Evolutionary conservation across 805 yeast species (phyloP).

Genomic region (Diddensiella transvaalensis): DNA sequence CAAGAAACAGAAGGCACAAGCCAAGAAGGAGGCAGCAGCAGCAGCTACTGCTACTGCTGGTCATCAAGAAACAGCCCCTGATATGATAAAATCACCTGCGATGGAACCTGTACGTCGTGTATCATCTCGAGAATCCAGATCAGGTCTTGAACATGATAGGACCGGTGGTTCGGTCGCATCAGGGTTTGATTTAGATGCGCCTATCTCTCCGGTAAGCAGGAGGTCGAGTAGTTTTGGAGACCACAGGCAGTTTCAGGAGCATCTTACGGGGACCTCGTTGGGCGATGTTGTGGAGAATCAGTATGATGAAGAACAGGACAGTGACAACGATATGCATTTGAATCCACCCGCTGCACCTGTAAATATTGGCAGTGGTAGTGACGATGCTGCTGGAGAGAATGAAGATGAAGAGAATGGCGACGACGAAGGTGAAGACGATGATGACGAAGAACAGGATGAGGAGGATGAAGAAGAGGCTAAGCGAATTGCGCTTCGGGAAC

Average conservation of each 20-base stretch:
- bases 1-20: constrained; percentile 34
- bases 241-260: not conserved
- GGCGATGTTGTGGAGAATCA: not conserved
- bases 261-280: not conserved
- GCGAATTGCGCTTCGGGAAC: constrained; percentile 73
- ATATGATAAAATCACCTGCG: not conserved
- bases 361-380: not conserved
- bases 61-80: too few species aligned
- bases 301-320: not conserved
- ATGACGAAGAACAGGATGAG: constrained; percentile 33
- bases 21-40: constrained; percentile 28
- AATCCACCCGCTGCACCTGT: not conserved
- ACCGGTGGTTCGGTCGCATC: constrained; percentile 16
- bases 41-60: constrained; percentile 27
- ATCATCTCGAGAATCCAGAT: constrained; percentile 9
- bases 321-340: not conserved
- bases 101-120: constrained; percentile 7
- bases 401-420: constrained; percentile 26
- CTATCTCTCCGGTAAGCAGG: not conserved
- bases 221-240: constrained; percentile 8
- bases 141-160: constrained; percentile 3
- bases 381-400: constrained; percentile 12
- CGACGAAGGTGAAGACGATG: constrained; percentile 32
- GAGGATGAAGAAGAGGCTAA: constrained; percentile 51
- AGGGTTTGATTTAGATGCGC: not conserved